Evolutionary conservation across 257 asterid species (phyloP), one percentile per base, ranked within the genome.

Genomic region (Eucommia ulmoides): DNA sequence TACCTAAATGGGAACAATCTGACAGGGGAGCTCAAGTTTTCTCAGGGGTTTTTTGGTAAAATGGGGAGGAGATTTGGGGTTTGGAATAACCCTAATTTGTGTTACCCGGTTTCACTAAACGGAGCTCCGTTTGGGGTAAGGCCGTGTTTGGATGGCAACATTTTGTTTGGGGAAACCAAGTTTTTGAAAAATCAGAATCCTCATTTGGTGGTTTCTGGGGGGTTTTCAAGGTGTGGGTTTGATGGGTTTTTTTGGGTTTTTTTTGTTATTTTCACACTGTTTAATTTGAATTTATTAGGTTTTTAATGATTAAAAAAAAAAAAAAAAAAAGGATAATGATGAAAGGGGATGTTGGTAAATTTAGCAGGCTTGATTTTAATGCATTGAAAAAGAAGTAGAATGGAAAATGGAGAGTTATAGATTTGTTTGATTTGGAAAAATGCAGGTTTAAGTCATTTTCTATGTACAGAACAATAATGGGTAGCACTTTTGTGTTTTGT

Each of bases 51-150:
- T 64, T 89, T 73, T 52, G 77, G 71, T 24, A 81, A 65, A 67
- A 61, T 86, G 93, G 93, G 94, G 20, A 70, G 93, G 56, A 56
- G 93, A 14, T 91, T 91, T 55, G 84, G 95, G 65, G 94, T 80
- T 19, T 91, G 94, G 96, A 74, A 70, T 17, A 91, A 91, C 61
- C 81, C 93, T 33, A 77, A 81, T 65, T 70, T 91, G 8, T 91
- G 99, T 60, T 79, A 72, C 55, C 67, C 73, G 24, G 5, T 9
- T 33, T 74, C 66, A 45, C 58, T 53, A 44, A 52, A 49, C 4
- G 18, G 77, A 33, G 78, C 48, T 3, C 99, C 96, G 0, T 66
- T 71, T 49, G 99, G 95, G 49, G 92, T 91, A 7, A 72, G 72
- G 29, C 68, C 54, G 22, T 91, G 99, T 67, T 65, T 59, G 20